Conservation (phyloP, 2,329 filamentous ascomycete genomes). For the Pezicula rhizophila region DNA sequence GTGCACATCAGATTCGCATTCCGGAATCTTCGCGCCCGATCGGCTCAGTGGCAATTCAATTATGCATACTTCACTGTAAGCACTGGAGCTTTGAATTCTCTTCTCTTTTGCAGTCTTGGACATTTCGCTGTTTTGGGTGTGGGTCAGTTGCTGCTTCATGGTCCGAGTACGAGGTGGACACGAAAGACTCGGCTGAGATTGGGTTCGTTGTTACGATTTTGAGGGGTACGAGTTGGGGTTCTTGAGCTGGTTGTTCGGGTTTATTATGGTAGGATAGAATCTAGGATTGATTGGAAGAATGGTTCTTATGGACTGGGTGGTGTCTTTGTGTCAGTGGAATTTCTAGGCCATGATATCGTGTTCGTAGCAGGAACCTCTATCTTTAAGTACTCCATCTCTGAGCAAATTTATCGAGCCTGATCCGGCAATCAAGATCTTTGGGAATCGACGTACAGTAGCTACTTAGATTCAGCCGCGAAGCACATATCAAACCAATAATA, state of each 20-base stretch:
- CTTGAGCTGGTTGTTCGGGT: conserved; percentile 10
- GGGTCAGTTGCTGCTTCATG: conserved; percentile 12
- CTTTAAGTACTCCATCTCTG: too few relatives aligned
- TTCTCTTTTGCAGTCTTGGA: conserved; percentile 5
- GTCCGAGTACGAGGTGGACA: conserved; percentile 5
- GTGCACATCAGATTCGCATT: not conserved
- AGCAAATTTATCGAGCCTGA: too few relatives aligned
- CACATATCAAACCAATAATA: too few relatives aligned
- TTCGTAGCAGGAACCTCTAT: too few relatives aligned
- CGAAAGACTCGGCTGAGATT: conserved; percentile 7
- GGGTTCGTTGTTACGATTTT: conserved; percentile 6
- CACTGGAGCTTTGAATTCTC: conserved; percentile 8
- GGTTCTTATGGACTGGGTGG: conserved; percentile 5
- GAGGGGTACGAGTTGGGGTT: conserved; percentile 11
- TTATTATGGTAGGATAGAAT: conserved; percentile 7
- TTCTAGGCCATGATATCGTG: too few relatives aligned
- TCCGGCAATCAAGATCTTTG: too few relatives aligned
- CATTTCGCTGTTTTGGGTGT: conserved; percentile 4
- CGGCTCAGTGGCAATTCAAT: conserved; percentile 15
- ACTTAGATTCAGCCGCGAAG: too few relatives aligned
- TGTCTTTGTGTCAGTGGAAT: too few relatives aligned
- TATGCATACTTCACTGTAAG: conserved; percentile 16
- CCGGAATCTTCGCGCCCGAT: conserved; percentile 11
- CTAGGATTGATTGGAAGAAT: conserved; percentile 10
- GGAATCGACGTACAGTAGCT: too few relatives aligned